Evolutionary conservation across 495 filamentous ascomycete genomes (phyloP).

Genomic region (Elasticomyces elasticus): DNA sequence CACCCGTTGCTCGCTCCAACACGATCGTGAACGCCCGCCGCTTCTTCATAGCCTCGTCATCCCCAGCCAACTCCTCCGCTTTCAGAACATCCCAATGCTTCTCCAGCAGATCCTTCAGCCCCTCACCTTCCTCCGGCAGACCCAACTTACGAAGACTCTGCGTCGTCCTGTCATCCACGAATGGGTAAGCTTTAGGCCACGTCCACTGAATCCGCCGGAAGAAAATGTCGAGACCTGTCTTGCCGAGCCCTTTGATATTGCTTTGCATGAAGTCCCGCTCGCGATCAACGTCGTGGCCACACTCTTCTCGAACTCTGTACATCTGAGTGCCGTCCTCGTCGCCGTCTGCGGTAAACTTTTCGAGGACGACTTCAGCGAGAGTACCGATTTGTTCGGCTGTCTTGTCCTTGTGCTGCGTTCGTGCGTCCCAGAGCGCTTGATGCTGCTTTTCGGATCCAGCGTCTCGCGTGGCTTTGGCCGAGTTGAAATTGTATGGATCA

Average conservation of each 20-base stretch:
- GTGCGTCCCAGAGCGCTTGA: slow-evolving; percentile 29
- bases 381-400: slow-evolving; percentile 16
- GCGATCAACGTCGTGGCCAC: slow-evolving; percentile 5
- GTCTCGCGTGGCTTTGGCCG: slow-evolving; percentile 23
- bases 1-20: slow-evolving; percentile 16
- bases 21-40: slow-evolving; percentile 11
- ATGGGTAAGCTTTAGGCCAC: slow-evolving; percentile 27
- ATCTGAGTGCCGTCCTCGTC: slow-evolving; percentile 13
- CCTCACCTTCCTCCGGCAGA: slow-evolving; percentile 20
- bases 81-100: slow-evolving; percentile 25
- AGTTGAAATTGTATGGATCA: slow-evolving; percentile 25
- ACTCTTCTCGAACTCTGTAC: slow-evolving; percentile 10
- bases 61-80: slow-evolving; percentile 1
- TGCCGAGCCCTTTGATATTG: slow-evolving; percentile 28
- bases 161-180: slow-evolving; percentile 27
- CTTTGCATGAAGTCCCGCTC: slow-evolving; percentile 17
- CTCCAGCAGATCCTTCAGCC: slow-evolving; percentile 23
- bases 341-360: slow-evolving; percentile 10
- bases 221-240: slow-evolving; percentile 31
- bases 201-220: slow-evolving; percentile 26
- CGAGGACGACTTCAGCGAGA: slow-evolving; percentile 16
- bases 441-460: slow-evolving; percentile 21
- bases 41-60: slow-evolving; percentile 13
- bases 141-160: slow-evolving; percentile 25
- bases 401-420: slow-evolving; percentile 24